phyloP scores from a whole-genome alignment of 495 filamentous ascomycete species.

The Hypoxylon cercidicola region DNA sequence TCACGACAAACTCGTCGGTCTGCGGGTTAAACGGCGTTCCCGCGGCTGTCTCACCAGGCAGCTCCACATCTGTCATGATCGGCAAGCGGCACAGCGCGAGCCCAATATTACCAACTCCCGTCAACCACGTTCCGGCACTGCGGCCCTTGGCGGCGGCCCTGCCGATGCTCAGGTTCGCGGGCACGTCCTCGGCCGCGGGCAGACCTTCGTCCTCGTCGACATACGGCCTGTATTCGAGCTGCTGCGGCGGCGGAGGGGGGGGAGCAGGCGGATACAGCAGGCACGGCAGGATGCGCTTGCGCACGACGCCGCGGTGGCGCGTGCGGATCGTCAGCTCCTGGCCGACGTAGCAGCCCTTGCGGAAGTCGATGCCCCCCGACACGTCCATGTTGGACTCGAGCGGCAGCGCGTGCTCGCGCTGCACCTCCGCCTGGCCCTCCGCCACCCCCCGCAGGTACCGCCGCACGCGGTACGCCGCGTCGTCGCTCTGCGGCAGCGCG shows the following conservation, averaged over 20 bases:
- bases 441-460: slow-evolving; percentile 81
- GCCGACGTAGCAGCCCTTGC: slow-evolving; percentile 96
- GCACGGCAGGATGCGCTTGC: slow-evolving; percentile 89
- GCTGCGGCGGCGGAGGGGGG: slow-evolving; percentile 45
- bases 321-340: slow-evolving; percentile 97
- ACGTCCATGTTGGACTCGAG: slow-evolving; percentile 88
- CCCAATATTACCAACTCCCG: slow-evolving; percentile 83
- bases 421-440: slow-evolving; percentile 84
- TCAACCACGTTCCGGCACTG: slow-evolving; percentile 79
- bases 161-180: slow-evolving; percentile 53
- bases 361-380: slow-evolving; percentile 84
- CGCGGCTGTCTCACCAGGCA: slow-evolving; percentile 70
- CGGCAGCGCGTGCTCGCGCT: slow-evolving; percentile 73
- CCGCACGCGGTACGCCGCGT: slow-evolving; percentile 70
- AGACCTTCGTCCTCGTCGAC: slow-evolving; percentile 6
- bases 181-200: slow-evolving; percentile 41
- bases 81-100: slow-evolving; percentile 89
- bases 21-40: slow-evolving; percentile 56
- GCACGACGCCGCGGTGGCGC: slow-evolving; percentile 89
- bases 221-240: slow-evolving; percentile 57
- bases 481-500: slow-evolving; percentile 40
- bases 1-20: slow-evolving; percentile 58
- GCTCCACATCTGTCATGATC: slow-evolving; percentile 79
- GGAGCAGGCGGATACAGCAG: slow-evolving; percentile 67
- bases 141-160: slow-evolving; percentile 64